A percentile compares a stretch with the other conserved stretches of the same genome.
phyloP scores from a whole-genome alignment of 2,329 filamentous ascomycete genomes.

The Pyrenophora seminiperda region DNA sequence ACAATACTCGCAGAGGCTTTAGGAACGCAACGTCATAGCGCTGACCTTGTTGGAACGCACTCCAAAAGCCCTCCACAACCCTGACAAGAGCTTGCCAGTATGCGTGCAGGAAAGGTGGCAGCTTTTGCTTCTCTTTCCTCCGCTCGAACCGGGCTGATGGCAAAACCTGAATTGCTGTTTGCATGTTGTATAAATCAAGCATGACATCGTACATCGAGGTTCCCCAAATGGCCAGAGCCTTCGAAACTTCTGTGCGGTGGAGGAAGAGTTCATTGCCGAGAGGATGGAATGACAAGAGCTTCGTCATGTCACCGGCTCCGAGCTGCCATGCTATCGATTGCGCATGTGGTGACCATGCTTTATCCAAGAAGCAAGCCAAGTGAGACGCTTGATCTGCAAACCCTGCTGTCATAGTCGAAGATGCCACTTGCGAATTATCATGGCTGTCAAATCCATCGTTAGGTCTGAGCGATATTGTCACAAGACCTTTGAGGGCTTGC shows the following conservation, averaged over 20 bases:
- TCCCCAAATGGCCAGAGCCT: constrained; percentile 19
- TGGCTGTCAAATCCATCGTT: constrained; percentile 5
- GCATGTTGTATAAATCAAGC: constrained; percentile 41
- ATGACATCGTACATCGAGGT: constrained; percentile 38
- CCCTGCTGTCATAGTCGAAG: neutral
- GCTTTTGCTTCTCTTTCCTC: constrained; percentile 43
- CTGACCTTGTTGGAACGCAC: constrained; percentile 10
- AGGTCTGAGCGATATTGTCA: neutral
- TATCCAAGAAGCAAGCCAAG: constrained; percentile 43
- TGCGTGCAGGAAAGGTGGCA: constrained; percentile 38
- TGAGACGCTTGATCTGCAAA: constrained; percentile 13
- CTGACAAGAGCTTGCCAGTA: constrained; percentile 30
- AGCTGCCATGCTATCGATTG: constrained; percentile 11
- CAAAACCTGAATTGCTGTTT: constrained; percentile 31
- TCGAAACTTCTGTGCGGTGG: constrained; percentile 22
- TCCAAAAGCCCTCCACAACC: constrained; percentile 23
- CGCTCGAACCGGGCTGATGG: constrained; percentile 43
- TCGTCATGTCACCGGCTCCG: constrained; percentile 19
- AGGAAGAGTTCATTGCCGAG: constrained; percentile 53
- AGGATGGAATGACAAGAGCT: constrained; percentile 49
- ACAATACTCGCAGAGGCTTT: constrained; percentile 47
- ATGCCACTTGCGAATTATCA: neutral
- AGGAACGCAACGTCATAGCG: constrained; percentile 23
- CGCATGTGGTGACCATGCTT: constrained; percentile 23
- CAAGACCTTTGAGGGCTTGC: constrained; percentile 28